Evolutionary conservation across 176 grass and related monocot genomes (phyloP).

Genomic region (Secale cereale): DNA sequence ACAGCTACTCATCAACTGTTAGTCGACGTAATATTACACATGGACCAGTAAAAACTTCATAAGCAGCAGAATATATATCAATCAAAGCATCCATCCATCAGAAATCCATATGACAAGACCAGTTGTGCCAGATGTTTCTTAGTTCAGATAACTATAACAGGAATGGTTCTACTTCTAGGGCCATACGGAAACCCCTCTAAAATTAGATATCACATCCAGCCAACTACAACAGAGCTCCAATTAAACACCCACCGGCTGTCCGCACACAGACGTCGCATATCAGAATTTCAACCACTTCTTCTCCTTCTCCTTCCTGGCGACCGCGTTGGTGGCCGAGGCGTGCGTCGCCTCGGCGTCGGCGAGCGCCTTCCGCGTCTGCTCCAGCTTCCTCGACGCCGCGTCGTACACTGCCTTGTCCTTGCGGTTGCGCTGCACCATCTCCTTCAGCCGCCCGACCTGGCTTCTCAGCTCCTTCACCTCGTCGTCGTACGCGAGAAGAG

Average conservation of each 20-base stretch:
- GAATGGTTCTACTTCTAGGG: background rate
- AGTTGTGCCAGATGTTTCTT: background rate
- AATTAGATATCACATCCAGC: no score
- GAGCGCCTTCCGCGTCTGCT: conserved; percentile 56
- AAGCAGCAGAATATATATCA: background rate
- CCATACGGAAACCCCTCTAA: no score
- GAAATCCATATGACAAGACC: background rate
- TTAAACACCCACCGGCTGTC: background rate
- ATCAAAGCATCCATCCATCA: background rate
- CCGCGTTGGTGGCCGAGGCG: conserved; percentile 46
- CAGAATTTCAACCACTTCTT: conserved; percentile 97
- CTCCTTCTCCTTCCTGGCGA: conserved; percentile 79
- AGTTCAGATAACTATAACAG: background rate
- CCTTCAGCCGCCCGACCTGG: conserved; percentile 61
- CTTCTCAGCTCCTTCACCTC: conserved; percentile 72
- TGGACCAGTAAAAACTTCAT: background rate
- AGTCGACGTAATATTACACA: background rate
- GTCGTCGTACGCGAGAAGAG: conserved; percentile 67
- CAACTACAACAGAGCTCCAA: no score
- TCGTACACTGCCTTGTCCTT: conserved; percentile 78
- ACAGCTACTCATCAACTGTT: background rate
- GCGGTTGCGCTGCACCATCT: conserved; percentile 77
- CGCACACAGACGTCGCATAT: conserved; percentile 18
- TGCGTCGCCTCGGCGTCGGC: conserved; percentile 64
- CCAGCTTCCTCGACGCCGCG: conserved; percentile 66